phyloP scores from a whole-genome alignment of 2,329 filamentous ascomycete genomes.

The Monilinia fructigena region DNA sequence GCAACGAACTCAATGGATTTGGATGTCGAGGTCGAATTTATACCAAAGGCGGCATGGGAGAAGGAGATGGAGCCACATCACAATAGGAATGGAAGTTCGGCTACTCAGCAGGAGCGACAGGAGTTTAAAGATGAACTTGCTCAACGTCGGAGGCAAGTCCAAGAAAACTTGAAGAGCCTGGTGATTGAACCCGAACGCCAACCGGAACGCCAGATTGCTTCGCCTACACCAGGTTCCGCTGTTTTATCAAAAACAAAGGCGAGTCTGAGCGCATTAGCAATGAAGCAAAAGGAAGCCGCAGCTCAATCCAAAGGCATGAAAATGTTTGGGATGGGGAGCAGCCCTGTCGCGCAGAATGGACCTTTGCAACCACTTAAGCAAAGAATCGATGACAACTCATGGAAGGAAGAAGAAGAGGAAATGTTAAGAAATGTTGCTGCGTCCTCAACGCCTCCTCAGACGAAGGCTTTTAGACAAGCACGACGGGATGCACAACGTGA shows the following conservation, averaged over 20 bases:
- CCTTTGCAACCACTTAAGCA: slow-evolving; percentile 45
- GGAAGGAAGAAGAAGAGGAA: slow-evolving; percentile 36
- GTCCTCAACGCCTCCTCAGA: slow-evolving; percentile 30
- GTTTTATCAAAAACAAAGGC: slow-evolving; percentile 62
- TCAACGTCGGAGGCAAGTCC: slow-evolving; percentile 66
- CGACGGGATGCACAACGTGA: slow-evolving; percentile 39
- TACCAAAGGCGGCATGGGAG: slow-evolving; percentile 34
- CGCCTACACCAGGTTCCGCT: slow-evolving; percentile 8
- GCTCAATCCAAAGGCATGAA: slow-evolving; percentile 55
- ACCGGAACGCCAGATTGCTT: slow-evolving; percentile 29
- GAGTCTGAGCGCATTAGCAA: slow-evolving; percentile 64
- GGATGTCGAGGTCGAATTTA: slow-evolving; percentile 23
- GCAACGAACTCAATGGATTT: slow-evolving; percentile 27
- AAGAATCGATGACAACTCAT: slow-evolving; percentile 33
- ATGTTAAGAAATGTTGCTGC: slow-evolving; percentile 26
- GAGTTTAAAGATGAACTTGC: slow-evolving; percentile 74
- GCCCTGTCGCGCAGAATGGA: slow-evolving; percentile 42
- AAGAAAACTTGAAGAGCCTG: slow-evolving; percentile 70
- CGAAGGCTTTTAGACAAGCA: slow-evolving; percentile 38
- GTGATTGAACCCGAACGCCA: slow-evolving; percentile 58
- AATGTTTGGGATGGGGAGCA: slow-evolving; percentile 55
- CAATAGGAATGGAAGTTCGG: slow-evolving; percentile 49
- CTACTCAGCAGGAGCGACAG: slow-evolving; percentile 57
- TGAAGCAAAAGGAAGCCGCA: slow-evolving; percentile 45
- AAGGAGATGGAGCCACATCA: slow-evolving; percentile 41